phyloP scores from a whole-genome alignment of 306 rosid genomes.

The Malus fusca region DNA sequence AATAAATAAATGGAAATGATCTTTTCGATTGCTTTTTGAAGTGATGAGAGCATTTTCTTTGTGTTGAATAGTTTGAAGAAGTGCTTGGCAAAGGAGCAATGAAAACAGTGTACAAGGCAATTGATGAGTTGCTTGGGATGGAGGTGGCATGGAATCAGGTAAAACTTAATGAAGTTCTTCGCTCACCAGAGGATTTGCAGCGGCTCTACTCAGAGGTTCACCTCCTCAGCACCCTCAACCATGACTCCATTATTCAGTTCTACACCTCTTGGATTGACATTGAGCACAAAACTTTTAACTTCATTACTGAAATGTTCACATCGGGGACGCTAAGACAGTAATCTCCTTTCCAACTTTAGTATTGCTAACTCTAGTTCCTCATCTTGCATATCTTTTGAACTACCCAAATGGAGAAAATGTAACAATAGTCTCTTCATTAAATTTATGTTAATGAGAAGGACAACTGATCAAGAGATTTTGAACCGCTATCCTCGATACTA shows the following conservation, averaged over 20 bases:
- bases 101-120: conserved; percentile 86
- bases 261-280: conserved; percentile 81
- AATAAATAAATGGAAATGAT: neutral
- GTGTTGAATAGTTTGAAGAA: conserved; percentile 45
- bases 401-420: neutral
- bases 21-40: neutral
- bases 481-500: neutral
- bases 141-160: conserved; percentile 95
- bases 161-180: conserved; percentile 57
- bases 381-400: neutral
- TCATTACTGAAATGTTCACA: conserved; percentile 82
- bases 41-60: neutral
- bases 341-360: conserved; percentile 4
- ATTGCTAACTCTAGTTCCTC: neutral
- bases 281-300: conserved; percentile 62
- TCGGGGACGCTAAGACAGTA: conserved; percentile 89
- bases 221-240: conserved; percentile 80
- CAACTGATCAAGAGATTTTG: neutral
- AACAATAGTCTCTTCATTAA: neutral
- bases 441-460: neutral
- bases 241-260: conserved; percentile 62
- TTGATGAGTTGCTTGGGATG: conserved; percentile 72
- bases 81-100: conserved; percentile 88
- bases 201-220: conserved; percentile 91
- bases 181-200: conserved; percentile 67